A percentile compares a stretch with the other conserved stretches of the same genome.
phyloP scores from a whole-genome alignment of 345 rosid genomes.

The Hibiscus tridactylites region DNA sequence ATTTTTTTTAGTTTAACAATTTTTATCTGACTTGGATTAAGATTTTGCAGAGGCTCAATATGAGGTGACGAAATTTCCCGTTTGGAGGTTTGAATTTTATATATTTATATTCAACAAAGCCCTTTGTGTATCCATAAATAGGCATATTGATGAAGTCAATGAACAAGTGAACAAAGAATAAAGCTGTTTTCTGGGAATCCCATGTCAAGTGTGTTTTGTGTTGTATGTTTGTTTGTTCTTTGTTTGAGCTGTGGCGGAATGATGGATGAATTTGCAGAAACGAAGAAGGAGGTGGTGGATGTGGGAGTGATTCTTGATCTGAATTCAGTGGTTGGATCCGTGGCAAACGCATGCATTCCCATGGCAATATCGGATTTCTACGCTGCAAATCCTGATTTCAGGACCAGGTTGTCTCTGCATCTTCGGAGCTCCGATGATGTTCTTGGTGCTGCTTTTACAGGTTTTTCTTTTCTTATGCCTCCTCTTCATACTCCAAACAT shows the following conservation, averaged over 20 bases:
- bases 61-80: too few species aligned
- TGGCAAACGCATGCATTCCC: conserved; percentile 6
- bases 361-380: conserved; percentile 19
- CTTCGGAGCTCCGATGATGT: background rate
- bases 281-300: background rate
- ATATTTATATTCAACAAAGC: background rate
- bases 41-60: too few species aligned
- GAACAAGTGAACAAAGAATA: background rate
- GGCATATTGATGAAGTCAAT: background rate
- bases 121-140: background rate
- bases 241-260: background rate
- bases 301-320: conserved; percentile 1
- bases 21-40: too few species aligned
- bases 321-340: background rate
- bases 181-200: background rate
- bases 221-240: too few species aligned
- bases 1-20: background rate
- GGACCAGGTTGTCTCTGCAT: background rate
- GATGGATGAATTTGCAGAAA: background rate
- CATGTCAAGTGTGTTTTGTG: background rate
- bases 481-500: too few species aligned
- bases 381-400: background rate
- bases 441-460: background rate
- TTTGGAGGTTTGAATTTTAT: background rate
- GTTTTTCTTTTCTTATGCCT: background rate